Percentiles rank a stretch among this genome's conserved stretches.
These are phyloP conservation scores for Cyberlindnera mycetangii DNA, from an alignment of 805 yeast genomes.

Conservation along the genomic window DNA sequence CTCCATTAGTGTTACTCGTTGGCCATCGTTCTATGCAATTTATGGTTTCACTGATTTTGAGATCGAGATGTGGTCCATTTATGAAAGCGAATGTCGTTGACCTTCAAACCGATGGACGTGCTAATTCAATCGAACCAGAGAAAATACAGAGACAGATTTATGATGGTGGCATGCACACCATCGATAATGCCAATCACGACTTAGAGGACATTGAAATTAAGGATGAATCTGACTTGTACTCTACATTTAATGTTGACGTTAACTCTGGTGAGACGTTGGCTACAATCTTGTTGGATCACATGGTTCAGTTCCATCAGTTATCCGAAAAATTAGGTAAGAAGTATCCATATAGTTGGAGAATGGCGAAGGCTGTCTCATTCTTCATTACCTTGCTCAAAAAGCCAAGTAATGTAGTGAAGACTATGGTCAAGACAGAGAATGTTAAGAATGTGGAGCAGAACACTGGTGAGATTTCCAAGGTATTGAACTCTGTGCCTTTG, in stretches of 20 bases:
- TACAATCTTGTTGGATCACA: conserved; percentile 36
- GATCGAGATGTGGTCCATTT: conserved; percentile 45
- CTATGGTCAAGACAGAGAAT: conserved; percentile 24
- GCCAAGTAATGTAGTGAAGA: conserved; percentile 27
- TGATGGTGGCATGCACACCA: conserved; percentile 12
- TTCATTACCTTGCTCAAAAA: conserved; percentile 38
- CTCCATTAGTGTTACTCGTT: conserved; percentile 48
- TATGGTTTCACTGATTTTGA: conserved; percentile 50
- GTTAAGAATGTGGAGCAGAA: conserved; percentile 21
- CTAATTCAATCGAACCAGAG: conserved; percentile 4
- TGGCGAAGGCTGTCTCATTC: conserved; percentile 53
- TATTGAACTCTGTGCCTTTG: conserved; percentile 27
- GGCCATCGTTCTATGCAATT: conserved; percentile 59
- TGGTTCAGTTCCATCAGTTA: conserved; percentile 40
- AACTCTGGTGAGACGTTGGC: conserved; percentile 37
- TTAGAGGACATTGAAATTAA: conserved; percentile 19
- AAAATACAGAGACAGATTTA: conserved; percentile 31
- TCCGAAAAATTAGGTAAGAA: conserved; percentile 48
- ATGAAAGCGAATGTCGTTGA: conserved; percentile 25
- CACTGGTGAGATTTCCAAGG: conserved; percentile 21
- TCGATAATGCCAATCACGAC: conserved; percentile 26
- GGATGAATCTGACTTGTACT: conserved; percentile 22
- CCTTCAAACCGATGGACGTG: neutral
- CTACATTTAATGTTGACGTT: conserved; percentile 33
- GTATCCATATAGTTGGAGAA: conserved; percentile 68